Evolutionary conservation across 202 grass and related monocot genomes (phyloP).

Genomic region (Elaeis oleifera): DNA sequence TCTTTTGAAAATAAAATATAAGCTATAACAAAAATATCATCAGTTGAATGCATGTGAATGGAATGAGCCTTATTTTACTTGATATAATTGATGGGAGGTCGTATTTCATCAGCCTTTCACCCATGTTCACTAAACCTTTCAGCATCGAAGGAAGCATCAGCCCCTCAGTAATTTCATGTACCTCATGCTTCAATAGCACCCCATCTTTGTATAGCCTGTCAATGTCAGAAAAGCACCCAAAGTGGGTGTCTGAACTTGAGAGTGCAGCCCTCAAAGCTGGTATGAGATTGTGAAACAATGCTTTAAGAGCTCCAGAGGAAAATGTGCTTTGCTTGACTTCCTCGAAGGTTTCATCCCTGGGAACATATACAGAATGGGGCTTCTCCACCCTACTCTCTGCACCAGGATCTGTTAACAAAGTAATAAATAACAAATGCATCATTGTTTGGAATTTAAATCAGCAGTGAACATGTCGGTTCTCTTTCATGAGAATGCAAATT

Average conservation of each 20-base stretch:
- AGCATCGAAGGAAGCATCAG: constrained; percentile 31
- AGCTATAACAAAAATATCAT: too few species aligned
- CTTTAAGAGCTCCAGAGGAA: constrained; percentile 31
- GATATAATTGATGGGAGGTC: constrained; percentile 28
- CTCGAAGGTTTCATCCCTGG: constrained; percentile 44
- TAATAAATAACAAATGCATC: not conserved
- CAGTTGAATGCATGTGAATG: too few species aligned
- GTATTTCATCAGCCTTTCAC: constrained; percentile 36
- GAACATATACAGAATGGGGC: constrained; percentile 35
- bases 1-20: too few species aligned
- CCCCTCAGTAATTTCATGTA: constrained; percentile 15
- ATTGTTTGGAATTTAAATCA: too few species aligned
- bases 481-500: too few species aligned
- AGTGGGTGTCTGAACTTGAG: constrained; percentile 28
- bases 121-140: constrained; percentile 22
- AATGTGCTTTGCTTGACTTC: constrained; percentile 33
- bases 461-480: too few species aligned
- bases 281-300: constrained; percentile 42
- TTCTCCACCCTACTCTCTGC: constrained; percentile 32
- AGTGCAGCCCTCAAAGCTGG: constrained; percentile 35
- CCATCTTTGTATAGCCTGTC: constrained; percentile 44
- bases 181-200: constrained; percentile 24
- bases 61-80: constrained; percentile 5
- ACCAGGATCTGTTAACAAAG: constrained; percentile 23
- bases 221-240: constrained; percentile 46